A percentile compares a stretch with the other conserved stretches of the same genome.
Evolutionary conservation across 768 basidiomycete genomes (phyloP).

Genomic region (Boletus reticuloceps): DNA sequence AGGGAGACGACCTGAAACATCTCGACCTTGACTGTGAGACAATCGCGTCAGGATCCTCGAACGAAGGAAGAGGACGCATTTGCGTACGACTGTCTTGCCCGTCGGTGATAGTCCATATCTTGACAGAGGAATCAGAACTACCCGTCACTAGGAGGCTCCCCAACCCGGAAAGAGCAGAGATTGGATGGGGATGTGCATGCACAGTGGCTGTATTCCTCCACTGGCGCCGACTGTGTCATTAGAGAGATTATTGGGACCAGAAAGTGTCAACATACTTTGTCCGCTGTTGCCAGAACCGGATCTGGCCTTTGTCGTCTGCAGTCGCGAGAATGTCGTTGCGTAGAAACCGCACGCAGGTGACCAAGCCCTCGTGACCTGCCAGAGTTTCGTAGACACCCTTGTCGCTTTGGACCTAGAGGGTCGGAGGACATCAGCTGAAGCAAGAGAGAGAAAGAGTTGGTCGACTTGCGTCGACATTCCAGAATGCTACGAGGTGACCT

Average conservation of each 20-base stretch:
- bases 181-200: conserved; percentile 64
- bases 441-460: neutral
- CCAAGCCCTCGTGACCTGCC: conserved; percentile 66
- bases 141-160: conserved; percentile 63
- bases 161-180: conserved; percentile 63
- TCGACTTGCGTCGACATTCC: conserved; percentile 50
- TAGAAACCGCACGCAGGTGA: conserved; percentile 78
- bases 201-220: conserved; percentile 49
- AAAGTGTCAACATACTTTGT: conserved; percentile 16
- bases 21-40: conserved; percentile 33
- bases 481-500: conserved; percentile 54
- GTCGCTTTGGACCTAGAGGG: conserved; percentile 44
- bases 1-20: conserved; percentile 61
- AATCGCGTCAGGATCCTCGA: conserved; percentile 4
- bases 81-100: conserved; percentile 30
- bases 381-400: conserved; percentile 66
- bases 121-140: conserved; percentile 77
- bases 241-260: conserved; percentile 8
- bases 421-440: conserved; percentile 1
- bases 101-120: conserved; percentile 59
- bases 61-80: neutral
- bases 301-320: conserved; percentile 72
- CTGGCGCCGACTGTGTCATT: conserved; percentile 35
- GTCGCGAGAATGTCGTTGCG: conserved; percentile 52
- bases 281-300: conserved; percentile 59